A percentile compares a stretch with the other conserved stretches of the same genome.
Conservation (phyloP, 2,329 filamentous ascomycete species). For the Diaporthe ilicicola region DNA sequence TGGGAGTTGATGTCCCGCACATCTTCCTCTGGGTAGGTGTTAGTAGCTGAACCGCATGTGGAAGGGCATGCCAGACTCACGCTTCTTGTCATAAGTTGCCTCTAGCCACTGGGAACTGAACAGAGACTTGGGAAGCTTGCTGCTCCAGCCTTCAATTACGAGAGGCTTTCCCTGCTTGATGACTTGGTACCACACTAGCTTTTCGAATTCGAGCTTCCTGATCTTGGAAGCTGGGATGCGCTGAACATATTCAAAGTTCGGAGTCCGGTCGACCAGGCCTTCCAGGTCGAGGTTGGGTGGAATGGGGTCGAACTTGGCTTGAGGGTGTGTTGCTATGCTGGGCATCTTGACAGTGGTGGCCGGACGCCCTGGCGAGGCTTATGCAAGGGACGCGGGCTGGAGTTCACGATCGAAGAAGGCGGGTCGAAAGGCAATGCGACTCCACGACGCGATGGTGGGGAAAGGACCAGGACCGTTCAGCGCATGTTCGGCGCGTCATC, state of each 20-base stretch:
- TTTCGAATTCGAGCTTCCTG: conserved; percentile 82
- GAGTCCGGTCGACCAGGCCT: conserved; percentile 76
- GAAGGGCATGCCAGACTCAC: conserved; percentile 54
- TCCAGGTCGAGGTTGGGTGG: conserved; percentile 84
- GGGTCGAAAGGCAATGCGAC: conserved; percentile 2
- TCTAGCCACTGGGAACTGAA: conserved; percentile 86
- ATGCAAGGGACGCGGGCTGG: not conserved
- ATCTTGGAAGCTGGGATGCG: conserved; percentile 83
- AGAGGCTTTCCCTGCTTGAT: conserved; percentile 86
- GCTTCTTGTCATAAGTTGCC: conserved; percentile 79
- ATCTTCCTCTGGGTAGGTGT: conserved; percentile 71
- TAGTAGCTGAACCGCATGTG: conserved; percentile 30
- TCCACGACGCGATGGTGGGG: conserved; percentile 9
- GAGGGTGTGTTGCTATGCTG: conserved; percentile 71
- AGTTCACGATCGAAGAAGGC: not conserved
- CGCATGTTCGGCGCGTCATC: conserved; percentile 11
- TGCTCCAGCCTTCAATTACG: conserved; percentile 89
- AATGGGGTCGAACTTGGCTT: conserved; percentile 91
- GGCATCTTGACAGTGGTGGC: conserved; percentile 67
- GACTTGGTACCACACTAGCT: conserved; percentile 83
- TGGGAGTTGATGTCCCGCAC: conserved; percentile 82
- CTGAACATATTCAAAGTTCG: conserved; percentile 88
- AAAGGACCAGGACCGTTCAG: not conserved
- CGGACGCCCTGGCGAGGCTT: not conserved
- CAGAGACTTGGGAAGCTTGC: conserved; percentile 75